Conservation (phyloP, 2,329 filamentous ascomycete genomes). For the Cytospora schulzeri region DNA sequence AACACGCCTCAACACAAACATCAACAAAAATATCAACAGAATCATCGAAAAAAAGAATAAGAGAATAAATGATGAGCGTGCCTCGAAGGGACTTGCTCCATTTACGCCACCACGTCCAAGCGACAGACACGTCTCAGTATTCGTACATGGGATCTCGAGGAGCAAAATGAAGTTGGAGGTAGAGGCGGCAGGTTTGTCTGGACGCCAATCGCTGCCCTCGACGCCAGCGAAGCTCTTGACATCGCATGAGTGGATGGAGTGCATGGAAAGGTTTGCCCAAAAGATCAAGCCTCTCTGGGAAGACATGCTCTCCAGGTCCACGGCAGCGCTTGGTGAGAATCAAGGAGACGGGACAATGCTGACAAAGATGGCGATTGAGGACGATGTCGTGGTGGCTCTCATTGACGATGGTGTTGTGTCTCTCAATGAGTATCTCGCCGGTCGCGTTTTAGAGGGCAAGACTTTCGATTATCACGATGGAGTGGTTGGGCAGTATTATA, state of each 20-base stretch:
- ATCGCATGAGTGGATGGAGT: neutral
- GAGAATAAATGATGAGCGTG: too few species aligned
- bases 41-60: too few species aligned
- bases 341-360: neutral
- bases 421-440: neutral
- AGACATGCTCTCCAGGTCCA: neutral
- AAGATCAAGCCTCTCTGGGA: neutral
- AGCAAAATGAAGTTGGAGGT: neutral
- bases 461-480: neutral
- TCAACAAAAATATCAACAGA: neutral
- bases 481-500: neutral
- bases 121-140: neutral
- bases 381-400: neutral
- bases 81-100: too few species aligned
- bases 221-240: neutral
- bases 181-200: neutral
- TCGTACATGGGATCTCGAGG: neutral
- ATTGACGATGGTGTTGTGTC: conserved; percentile 5
- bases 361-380: neutral
- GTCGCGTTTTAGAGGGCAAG: neutral
- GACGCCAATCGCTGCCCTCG: rapidly evolving
- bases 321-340: neutral
- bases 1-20: neutral
- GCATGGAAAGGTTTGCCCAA: neutral
- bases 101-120: rapidly evolving